phyloP scores from a whole-genome alignment of 306 rosid genomes.

The Rubus parviflorus region DNA sequence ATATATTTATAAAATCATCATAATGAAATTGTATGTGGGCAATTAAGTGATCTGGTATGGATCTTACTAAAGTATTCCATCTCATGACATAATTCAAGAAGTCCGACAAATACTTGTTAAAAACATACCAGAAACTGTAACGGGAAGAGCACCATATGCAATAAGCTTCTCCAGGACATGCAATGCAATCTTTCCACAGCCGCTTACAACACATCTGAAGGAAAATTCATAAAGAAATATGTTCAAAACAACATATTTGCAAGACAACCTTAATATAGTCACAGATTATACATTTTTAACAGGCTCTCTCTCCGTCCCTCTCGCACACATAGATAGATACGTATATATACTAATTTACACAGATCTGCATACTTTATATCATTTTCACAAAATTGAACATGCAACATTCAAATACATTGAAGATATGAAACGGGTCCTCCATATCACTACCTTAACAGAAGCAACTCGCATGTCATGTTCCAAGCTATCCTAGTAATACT shows the following conservation, averaged over 20 bases:
- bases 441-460: conserved; percentile 22
- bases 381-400: not conserved
- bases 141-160: conserved; percentile 94
- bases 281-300: conserved; percentile 2
- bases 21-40: not conserved
- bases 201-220: conserved; percentile 83
- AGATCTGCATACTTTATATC: not conserved
- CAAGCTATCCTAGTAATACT: conserved; percentile 1
- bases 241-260: conserved; percentile 24
- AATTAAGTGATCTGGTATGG: not conserved
- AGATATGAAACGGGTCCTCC: conserved; percentile 11
- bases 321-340: not conserved
- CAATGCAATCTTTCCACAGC: conserved; percentile 98
- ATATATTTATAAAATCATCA: not conserved
- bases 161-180: conserved; percentile 97
- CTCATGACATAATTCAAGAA: conserved; percentile 29
- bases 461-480: conserved; percentile 17
- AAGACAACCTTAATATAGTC: conserved; percentile 22
- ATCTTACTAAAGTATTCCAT: not conserved
- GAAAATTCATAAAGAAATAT: conserved; percentile 24
- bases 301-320: not conserved
- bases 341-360: not conserved
- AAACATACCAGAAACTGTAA: conserved; percentile 81
- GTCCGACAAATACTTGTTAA: conserved; percentile 6
- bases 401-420: not conserved